A percentile compares a stretch with the other conserved stretches of the same genome.
Conservation (phyloP, 2,329 filamentous ascomycete species). For the Moelleriella libera region DNA sequence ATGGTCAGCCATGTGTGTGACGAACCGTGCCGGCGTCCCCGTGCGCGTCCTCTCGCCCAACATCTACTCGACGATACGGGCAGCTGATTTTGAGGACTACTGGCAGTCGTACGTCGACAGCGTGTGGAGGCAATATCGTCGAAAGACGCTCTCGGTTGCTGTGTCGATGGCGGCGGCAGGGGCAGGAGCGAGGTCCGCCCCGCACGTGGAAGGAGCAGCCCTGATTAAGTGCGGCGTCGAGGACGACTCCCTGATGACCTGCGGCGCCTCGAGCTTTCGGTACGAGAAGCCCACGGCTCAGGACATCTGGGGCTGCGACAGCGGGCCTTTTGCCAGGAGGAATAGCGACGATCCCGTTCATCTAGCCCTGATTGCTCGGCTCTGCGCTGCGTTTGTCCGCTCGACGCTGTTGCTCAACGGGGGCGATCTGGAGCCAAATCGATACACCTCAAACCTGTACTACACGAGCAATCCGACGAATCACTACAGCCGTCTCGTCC, state of each 20-base stretch:
- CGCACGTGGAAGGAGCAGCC: slow-evolving; percentile 9
- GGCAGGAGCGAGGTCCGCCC: too few species aligned
- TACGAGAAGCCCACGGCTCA: slow-evolving; percentile 26
- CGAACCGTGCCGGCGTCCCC: slow-evolving; percentile 16
- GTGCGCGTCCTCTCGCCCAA: slow-evolving; percentile 31
- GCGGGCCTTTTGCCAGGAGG: slow-evolving; percentile 27
- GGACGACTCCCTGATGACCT: slow-evolving; percentile 18
- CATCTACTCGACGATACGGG: slow-evolving; percentile 21
- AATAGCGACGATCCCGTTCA: slow-evolving; percentile 24
- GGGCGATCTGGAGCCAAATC: slow-evolving; percentile 29
- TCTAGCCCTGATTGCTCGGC: slow-evolving; percentile 27
- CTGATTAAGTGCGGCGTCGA: slow-evolving; percentile 23
- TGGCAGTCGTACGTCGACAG: slow-evolving; percentile 29
- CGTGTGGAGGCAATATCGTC: slow-evolving; percentile 29
- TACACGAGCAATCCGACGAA: slow-evolving; percentile 29
- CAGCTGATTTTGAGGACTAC: slow-evolving; percentile 23
- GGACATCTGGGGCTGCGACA: slow-evolving; percentile 38
- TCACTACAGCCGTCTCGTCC: slow-evolving; percentile 48
- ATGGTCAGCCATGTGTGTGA: slow-evolving; percentile 31
- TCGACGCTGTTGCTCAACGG: slow-evolving; percentile 29
- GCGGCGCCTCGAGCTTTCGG: slow-evolving; percentile 24
- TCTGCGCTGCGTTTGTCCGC: slow-evolving; percentile 37
- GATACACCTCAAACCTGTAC: slow-evolving; percentile 20
- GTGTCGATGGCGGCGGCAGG: slow-evolving; percentile 19
- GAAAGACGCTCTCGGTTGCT: slow-evolving; percentile 23